Evolutionary conservation across 2,329 filamentous ascomycete genomes (phyloP), one percentile per base, ranked within the genome.

Genomic region (Trichophyton verrucosum): DNA sequence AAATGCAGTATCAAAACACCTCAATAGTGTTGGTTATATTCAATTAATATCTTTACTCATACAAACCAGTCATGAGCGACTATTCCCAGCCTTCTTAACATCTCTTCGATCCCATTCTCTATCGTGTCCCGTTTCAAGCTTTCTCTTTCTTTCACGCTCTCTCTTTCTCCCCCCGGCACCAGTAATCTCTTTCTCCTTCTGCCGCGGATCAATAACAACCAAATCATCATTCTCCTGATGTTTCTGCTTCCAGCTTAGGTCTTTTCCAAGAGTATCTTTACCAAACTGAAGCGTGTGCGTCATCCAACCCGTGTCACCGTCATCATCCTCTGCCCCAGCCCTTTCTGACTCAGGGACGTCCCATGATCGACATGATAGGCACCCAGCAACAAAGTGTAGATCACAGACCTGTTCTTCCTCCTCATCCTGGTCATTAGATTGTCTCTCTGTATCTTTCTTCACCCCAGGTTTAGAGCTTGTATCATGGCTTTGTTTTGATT

Each of bases 321-420:
- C 70, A 20, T 78, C 78, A 15, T 78, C 77, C 4, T 71, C 71
- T 27, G 30, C 24, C n/a, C 36, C 44, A 33, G 55, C 4, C 9
- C 22, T 27, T 11, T 59, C 65, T 5, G 62, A 55, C 3, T 66
- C 61, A 7, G 68, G 64, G 55, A 85, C 81, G 68, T 95, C 88
- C 90, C 91, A 96, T 0, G 86, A 83, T 62, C 83, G 85, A 73
- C 94, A 97, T 51, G 90, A 96, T 71, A 96, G 90, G 73, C 94
- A 99, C 68, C 95, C 89, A 57, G 88, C 88, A 64, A 99, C 95
- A 73, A 97, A 99, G 72, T 99, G 94, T 40, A 99, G 76, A 72
- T 97, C 94, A 70, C 94, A 99, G 3, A 95, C 79, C 57, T 81
- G 81, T 2, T 84, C 86, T 71, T 95, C 84, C 11, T 86, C 86